phyloP scores from a whole-genome alignment of 2,329 filamentous ascomycete genomes.

The Arthroderma uncinatum region DNA sequence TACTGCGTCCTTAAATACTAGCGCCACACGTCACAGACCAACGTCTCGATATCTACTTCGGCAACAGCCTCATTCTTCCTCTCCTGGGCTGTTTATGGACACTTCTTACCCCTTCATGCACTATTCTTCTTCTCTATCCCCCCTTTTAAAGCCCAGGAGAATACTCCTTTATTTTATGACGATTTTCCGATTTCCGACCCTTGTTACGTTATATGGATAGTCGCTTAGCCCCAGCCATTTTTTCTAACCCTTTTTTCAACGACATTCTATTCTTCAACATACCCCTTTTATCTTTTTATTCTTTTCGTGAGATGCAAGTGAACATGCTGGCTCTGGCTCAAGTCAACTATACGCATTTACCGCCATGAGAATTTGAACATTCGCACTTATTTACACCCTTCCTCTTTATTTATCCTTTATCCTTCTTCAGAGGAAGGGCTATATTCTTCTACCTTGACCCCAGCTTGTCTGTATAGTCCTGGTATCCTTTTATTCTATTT shows the following conservation, averaged over 20 bases:
- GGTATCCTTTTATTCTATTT: background rate
- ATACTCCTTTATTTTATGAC: background rate
- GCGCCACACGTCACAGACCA: background rate
- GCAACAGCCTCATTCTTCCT: background rate
- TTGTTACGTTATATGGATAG: background rate
- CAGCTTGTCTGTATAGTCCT: background rate
- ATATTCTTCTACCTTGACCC: background rate
- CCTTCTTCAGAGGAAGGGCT: background rate
- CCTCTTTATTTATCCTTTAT: background rate
- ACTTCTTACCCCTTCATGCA: background rate
- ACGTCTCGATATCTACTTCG: too few relatives aligned
- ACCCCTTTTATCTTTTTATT: constrained; percentile 8
- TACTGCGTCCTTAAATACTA: background rate
- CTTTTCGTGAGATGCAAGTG: constrained; percentile 5
- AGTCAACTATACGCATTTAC: background rate
- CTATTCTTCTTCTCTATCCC: background rate
- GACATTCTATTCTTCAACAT: constrained; percentile 1
- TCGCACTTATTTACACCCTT: background rate
- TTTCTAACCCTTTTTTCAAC: background rate
- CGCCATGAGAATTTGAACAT: background rate
- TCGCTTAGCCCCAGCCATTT: background rate
- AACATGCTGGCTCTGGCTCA: constrained; percentile 2
- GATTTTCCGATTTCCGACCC: background rate
- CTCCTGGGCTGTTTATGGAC: constrained; percentile 4
- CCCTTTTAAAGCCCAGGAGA: background rate